Percentiles rank a stretch among this genome's conserved stretches.
These are phyloP conservation scores for Durusdinium trenchii DNA, from an alignment of 73 alveolate species.

Conservation along the genomic window DNA sequence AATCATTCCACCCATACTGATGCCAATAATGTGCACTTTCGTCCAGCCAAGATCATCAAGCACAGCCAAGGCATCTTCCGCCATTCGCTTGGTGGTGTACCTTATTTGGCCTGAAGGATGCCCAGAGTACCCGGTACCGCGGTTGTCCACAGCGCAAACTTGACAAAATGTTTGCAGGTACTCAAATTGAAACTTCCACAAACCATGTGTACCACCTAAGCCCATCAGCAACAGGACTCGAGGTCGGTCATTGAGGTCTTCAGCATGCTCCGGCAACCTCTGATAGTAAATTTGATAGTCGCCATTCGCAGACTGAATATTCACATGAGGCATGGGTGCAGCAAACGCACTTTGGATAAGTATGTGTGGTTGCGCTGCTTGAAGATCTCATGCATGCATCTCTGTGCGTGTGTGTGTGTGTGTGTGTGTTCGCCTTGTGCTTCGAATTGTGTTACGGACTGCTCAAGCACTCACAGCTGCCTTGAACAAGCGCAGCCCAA, in stretches of 20 bases:
- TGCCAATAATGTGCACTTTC: slow-evolving; percentile 73
- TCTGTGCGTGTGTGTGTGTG: too few relatives aligned
- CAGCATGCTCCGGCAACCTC: not conserved
- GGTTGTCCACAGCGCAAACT: slow-evolving; percentile 85
- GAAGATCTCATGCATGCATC: not conserved
- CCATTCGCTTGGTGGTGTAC: slow-evolving; percentile 89
- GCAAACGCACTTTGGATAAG: not conserved
- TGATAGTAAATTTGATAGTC: not conserved
- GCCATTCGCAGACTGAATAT: not conserved
- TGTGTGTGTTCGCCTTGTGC: too few relatives aligned
- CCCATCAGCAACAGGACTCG: slow-evolving; percentile 91
- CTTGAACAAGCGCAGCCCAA: too few relatives aligned
- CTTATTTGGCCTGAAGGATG: slow-evolving; percentile 38
- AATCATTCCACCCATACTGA: slow-evolving; percentile 95
- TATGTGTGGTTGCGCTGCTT: too few relatives aligned
- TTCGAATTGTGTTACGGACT: too few relatives aligned
- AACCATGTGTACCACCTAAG: slow-evolving; percentile 62
- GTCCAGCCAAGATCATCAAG: slow-evolving; percentile 48
- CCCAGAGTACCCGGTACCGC: slow-evolving; percentile 87
- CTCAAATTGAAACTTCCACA: slow-evolving; percentile 53
- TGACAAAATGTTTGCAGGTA: slow-evolving; percentile 51
- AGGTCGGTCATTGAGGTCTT: not conserved
- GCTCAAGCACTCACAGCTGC: too few relatives aligned
- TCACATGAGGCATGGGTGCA: slow-evolving; percentile 51
- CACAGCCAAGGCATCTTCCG: slow-evolving; percentile 62